Evolutionary conservation across 108 stramenopile species (phyloP).

Genomic region (Nitzschia palea): DNA sequence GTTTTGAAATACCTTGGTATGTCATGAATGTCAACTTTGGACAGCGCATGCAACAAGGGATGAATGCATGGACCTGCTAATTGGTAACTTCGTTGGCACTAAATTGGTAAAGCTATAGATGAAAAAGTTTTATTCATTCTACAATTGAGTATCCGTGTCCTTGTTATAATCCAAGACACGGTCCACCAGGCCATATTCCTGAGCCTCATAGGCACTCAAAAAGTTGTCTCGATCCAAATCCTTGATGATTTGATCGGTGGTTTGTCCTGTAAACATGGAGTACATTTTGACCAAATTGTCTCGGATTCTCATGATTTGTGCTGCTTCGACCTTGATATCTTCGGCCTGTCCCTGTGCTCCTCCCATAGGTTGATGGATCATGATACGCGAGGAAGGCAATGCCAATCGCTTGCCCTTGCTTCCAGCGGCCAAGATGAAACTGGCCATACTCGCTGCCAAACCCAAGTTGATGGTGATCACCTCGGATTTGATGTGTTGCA

Average conservation of each 20-base stretch:
- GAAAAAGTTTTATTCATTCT: no score
- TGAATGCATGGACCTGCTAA: no score
- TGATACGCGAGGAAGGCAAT: slow-evolving; percentile 93
- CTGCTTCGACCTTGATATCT: slow-evolving; percentile 98
- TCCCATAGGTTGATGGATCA: slow-evolving; percentile 99
- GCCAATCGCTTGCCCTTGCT: slow-evolving; percentile 92
- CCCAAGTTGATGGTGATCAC: slow-evolving; percentile 98
- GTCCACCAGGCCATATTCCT: slow-evolving; percentile 95
- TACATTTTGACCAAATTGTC: slow-evolving; percentile 98
- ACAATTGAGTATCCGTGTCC: slow-evolving; percentile 51
- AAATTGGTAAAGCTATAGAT: no score
- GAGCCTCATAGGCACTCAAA: slow-evolving; percentile 94
- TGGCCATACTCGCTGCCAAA: slow-evolving; percentile 96
- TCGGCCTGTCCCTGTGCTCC: slow-evolving; percentile 98
- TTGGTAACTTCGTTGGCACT: no score
- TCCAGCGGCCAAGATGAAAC: slow-evolving; percentile 96
- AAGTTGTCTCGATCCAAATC: slow-evolving; percentile 98
- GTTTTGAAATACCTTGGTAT: no score
- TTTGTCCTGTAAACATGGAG: slow-evolving; percentile 97
- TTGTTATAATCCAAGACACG: slow-evolving; percentile 86
- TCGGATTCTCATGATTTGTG: slow-evolving; percentile 96
- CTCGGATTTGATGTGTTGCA: slow-evolving; percentile 95
- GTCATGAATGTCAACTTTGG: no score
- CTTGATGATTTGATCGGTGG: slow-evolving; percentile 82
- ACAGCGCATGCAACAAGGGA: no score